Conservation (phyloP, 306 rosid species). For the Gleditsia sinensis region DNA sequence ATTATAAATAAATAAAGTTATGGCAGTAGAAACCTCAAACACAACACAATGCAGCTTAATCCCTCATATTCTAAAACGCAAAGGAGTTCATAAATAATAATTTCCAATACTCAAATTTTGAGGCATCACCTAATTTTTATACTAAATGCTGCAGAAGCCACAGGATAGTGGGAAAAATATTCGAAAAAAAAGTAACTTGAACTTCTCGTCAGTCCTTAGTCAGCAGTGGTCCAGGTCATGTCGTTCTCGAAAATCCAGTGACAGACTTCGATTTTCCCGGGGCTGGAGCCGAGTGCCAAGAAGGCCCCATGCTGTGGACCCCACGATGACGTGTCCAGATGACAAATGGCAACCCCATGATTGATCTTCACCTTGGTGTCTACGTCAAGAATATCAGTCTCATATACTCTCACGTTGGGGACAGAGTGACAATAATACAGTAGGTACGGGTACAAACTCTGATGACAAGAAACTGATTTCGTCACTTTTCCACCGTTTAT, state of each 20-base stretch:
- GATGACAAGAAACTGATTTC: conserved; percentile 84
- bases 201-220: conserved; percentile 24
- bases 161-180: neutral
- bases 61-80: too few species aligned
- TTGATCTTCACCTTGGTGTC: conserved; percentile 41
- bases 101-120: neutral
- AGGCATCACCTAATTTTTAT: neutral
- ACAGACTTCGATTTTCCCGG: conserved; percentile 62
- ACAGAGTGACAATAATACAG: conserved; percentile 89
- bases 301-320: conserved; percentile 65
- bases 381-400: conserved; percentile 59
- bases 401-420: conserved; percentile 74
- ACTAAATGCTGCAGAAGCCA: neutral
- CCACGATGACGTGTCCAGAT: conserved; percentile 55
- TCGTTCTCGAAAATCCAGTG: conserved; percentile 82
- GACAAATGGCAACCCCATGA: conserved; percentile 65
- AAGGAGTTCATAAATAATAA: neutral
- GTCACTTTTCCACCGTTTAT: conserved; percentile 72
- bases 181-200: neutral
- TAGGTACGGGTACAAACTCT: conserved; percentile 80
- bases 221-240: conserved; percentile 67
- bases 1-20: too few species aligned
- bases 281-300: conserved; percentile 55
- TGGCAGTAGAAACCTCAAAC: too few species aligned
- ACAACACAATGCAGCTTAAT: too few species aligned